Percentiles rank a stretch among this genome's conserved stretches.
These are phyloP conservation scores for Orbilia blumenaviensis DNA, from an alignment of 2,329 filamentous ascomycete species.

Conservation along the genomic window DNA sequence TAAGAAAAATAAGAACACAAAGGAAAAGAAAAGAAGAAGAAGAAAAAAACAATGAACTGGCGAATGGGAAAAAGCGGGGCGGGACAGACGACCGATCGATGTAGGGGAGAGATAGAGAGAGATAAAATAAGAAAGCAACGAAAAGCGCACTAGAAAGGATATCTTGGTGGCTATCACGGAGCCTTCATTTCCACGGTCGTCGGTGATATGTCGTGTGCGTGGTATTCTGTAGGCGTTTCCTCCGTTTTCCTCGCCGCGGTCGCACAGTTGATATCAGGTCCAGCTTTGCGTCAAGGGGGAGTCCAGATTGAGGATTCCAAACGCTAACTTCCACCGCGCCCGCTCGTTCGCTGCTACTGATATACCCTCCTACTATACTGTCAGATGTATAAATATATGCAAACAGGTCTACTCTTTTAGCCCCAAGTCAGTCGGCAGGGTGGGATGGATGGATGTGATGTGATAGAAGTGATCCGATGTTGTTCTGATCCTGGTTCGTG, in stretches of 20 bases:
- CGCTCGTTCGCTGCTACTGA: too few species aligned
- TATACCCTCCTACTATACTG: too few species aligned
- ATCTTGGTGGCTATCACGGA: conserved; percentile 38
- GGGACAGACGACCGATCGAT: too few species aligned
- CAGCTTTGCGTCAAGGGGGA: conserved; percentile 31
- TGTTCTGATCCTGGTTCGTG: neutral
- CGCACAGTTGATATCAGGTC: conserved; percentile 39
- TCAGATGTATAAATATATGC: neutral
- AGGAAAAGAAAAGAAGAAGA: neutral
- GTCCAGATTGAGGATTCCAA: conserved; percentile 7
- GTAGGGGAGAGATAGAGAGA: neutral
- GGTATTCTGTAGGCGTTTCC: conserved; percentile 24
- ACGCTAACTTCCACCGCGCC: too few species aligned
- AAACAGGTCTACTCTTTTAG: too few species aligned
- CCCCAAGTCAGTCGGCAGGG: neutral
- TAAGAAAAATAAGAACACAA: neutral
- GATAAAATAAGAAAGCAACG: conserved; percentile 6
- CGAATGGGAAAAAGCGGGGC: too few species aligned
- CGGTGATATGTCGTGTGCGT: neutral
- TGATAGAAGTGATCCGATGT: too few species aligned
- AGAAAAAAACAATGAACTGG: too few species aligned
- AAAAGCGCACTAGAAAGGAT: conserved; percentile 34
- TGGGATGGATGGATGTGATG: neutral
- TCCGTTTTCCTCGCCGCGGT: conserved; percentile 47
- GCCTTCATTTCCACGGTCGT: conserved; percentile 50